phyloP scores from a whole-genome alignment of 1,284 basidiomycete genomes.

The Abortiporus biennis region DNA sequence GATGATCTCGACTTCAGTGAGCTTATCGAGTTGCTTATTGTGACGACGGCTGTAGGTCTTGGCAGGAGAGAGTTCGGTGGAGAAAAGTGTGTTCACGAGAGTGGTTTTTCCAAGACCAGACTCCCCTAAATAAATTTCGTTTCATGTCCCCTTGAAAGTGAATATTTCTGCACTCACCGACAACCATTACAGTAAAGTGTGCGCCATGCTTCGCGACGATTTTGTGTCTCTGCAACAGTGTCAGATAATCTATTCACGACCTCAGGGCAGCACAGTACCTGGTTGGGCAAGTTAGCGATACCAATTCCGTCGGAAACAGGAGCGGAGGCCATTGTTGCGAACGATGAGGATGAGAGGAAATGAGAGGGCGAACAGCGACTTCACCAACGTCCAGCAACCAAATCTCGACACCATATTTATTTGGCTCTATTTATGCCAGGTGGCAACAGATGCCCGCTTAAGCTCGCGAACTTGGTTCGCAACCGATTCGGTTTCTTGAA shows the following conservation, averaged over 20 bases:
- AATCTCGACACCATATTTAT: too few relatives aligned
- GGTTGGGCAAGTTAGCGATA: slow-evolving; percentile 95
- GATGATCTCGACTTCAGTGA: slow-evolving; percentile 96
- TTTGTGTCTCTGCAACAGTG: slow-evolving; percentile 72
- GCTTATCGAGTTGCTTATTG: slow-evolving; percentile 97
- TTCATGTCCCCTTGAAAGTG: too few relatives aligned
- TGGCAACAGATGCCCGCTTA: too few relatives aligned
- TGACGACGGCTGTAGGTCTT: slow-evolving; percentile 93
- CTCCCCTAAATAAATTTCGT: slow-evolving; percentile 60
- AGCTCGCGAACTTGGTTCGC: too few relatives aligned
- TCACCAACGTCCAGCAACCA: too few relatives aligned
- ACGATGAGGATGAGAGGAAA: too few relatives aligned
- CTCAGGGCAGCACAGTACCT: slow-evolving; percentile 49
- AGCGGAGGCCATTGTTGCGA: too few relatives aligned
- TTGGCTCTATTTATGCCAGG: too few relatives aligned
- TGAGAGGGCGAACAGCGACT: too few relatives aligned
- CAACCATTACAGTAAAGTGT: slow-evolving; percentile 99
- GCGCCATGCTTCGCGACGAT: slow-evolving; percentile 96
- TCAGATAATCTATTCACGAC: slow-evolving; percentile 11
- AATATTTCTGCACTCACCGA: slow-evolving; percentile 58
- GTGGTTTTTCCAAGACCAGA: slow-evolving; percentile 94
- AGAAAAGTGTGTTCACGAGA: slow-evolving; percentile 98
- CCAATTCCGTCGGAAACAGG: slow-evolving; percentile 68
- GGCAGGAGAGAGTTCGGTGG: slow-evolving; percentile 88
- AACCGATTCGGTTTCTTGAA: too few relatives aligned